Percentiles rank a stretch among this genome's conserved stretches.
Conservation (phyloP, 2,329 filamentous ascomycete species). For the Sarocladiaceae sp. region DNA sequence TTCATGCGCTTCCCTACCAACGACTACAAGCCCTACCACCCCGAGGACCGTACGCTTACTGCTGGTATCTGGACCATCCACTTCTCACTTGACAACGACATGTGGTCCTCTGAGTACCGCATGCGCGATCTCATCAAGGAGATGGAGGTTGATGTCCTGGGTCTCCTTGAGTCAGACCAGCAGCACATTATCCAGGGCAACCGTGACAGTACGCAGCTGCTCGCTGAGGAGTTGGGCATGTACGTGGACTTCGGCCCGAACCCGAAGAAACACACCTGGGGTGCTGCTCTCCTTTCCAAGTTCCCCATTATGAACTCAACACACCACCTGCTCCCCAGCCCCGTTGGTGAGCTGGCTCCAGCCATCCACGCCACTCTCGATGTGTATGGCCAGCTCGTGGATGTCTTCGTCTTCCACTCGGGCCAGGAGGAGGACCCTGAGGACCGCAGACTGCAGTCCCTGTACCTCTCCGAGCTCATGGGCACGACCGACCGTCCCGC, state of each 20-base stretch:
- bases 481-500: constrained; percentile 71
- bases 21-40: constrained; percentile 85
- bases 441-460: constrained; percentile 77
- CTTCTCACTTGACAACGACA: constrained; percentile 95
- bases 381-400: constrained; percentile 81
- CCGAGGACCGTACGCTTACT: constrained; percentile 79
- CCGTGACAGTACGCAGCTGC: constrained; percentile 87
- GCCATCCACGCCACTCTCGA: constrained; percentile 96
- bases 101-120: constrained; percentile 95
- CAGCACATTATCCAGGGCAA: constrained; percentile 99
- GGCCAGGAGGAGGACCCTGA: constrained; percentile 95
- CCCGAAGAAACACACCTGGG: constrained; percentile 99
- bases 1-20: constrained; percentile 90
- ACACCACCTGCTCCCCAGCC: constrained; percentile 88
- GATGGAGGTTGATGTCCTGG: constrained; percentile 93
- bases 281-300: constrained; percentile 84
- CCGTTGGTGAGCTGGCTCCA: constrained; percentile 89
- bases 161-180: constrained; percentile 86
- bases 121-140: constrained; percentile 89
- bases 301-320: constrained; percentile 97
- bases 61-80: constrained; percentile 99
- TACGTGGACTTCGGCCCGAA: constrained; percentile 96
- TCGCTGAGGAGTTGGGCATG: constrained; percentile 96
- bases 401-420: constrained; percentile 97
- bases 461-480: constrained; percentile 87